Base-by-base conservation (phyloP, 306 rosid genomes). In the Cotoneaster glaucophyllus region DNA sequence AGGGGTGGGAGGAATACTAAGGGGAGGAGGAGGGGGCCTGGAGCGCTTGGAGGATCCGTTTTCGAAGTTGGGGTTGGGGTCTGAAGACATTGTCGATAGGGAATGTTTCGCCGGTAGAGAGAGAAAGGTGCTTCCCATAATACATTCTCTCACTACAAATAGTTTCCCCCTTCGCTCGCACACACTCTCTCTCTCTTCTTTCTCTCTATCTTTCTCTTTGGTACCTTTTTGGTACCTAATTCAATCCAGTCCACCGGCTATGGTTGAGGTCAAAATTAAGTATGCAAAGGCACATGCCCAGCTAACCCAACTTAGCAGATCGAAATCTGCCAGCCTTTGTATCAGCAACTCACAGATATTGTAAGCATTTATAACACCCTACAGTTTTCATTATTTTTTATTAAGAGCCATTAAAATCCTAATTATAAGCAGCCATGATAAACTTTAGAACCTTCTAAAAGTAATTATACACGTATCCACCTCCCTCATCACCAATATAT, bases 91-190 rank as follows among this genome's bases (percentile, higher is more conserved):
- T 73, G 74, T 77, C 9, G 53, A 32, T 7, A 80, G 28, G 44
- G 96, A 61, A 43, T 97, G 97, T 82, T 92, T 92, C 15, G 73
- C 77, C 67, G 96, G 91, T 57, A 82, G 91, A 81, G 87, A 77
- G 63, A 79, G 83, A 69, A 84, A 95, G 81, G 61, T 82, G 76
- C 92, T 90, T 84, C 90, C 97, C 95, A 94, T 92, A 69, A 81
- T 83, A 64, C 78, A 5, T 24, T 25, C 74, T 11, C 52, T 34
- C 67, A 2, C 76, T 34, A 6, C 34, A 34, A 71, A 18, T 69
- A 29, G 41, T 29, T 11, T 76, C 45, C n/a, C n/a, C 43, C 19
- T 8, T 50, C 58, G 14, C 73, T 56, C 12, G 3, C 44, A 9
- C 44, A 1, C 44, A 9, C 57, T 53, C 74, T 53, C 69, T 75